Evolutionary conservation across 2,329 filamentous ascomycete species (phyloP).

Genomic region (Fusarium tanahbumbuense): DNA sequence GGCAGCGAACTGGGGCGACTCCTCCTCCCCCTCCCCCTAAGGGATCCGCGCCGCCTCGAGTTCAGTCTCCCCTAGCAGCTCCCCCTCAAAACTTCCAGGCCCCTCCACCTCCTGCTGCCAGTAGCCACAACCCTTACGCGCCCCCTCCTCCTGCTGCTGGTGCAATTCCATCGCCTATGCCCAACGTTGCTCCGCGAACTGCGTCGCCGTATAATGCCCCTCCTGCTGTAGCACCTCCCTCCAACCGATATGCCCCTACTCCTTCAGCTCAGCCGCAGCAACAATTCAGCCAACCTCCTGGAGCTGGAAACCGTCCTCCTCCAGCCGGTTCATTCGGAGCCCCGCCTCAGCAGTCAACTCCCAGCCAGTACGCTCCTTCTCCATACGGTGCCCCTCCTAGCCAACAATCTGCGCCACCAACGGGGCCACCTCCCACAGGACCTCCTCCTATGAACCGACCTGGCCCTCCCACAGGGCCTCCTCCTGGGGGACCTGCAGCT

Average conservation of each 20-base stretch:
- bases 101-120: conserved; percentile 64
- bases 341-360: conserved; percentile 60
- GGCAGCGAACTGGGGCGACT: conserved; percentile 71
- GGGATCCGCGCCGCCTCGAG: conserved; percentile 74
- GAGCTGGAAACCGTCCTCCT: conserved; percentile 59
- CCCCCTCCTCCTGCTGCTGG: conserved; percentile 72
- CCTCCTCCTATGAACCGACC: conserved; percentile 49
- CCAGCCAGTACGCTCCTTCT: conserved; percentile 71
- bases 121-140: conserved; percentile 67
- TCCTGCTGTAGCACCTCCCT: conserved; percentile 74
- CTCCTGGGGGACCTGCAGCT: conserved; percentile 48
- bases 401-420: conserved; percentile 55
- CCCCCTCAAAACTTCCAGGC: conserved; percentile 62
- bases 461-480: conserved; percentile 50
- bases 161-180: conserved; percentile 67
- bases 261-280: conserved; percentile 65
- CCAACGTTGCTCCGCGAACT: conserved; percentile 75
- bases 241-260: conserved; percentile 80
- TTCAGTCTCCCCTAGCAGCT: conserved; percentile 77
- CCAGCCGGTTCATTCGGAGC: conserved; percentile 58
- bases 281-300: conserved; percentile 59
- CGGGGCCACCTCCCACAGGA: conserved; percentile 53
- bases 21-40: conserved; percentile 88
- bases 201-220: conserved; percentile 89
- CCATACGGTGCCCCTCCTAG: conserved; percentile 55